A percentile compares a stretch with the other conserved stretches of the same genome.
These are phyloP conservation scores for Acer negundo DNA, from an alignment of 345 rosid genomes.

Conservation along the genomic window DNA sequence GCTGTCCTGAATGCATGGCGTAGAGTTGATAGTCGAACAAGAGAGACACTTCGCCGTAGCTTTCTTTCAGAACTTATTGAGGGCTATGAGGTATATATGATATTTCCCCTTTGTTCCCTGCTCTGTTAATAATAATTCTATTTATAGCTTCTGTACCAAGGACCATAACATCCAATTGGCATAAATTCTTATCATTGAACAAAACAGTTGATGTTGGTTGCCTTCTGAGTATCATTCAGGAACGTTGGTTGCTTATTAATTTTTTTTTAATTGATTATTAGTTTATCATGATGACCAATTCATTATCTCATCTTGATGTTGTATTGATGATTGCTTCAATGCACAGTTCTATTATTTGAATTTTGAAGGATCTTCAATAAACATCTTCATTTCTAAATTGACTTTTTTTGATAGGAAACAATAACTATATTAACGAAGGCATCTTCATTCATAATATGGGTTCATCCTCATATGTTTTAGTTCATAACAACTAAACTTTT, in stretches of 20 bases:
- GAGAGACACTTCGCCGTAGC: constrained; percentile 91
- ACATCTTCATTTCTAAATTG: background rate
- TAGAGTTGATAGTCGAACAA: constrained; percentile 75
- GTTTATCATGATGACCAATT: background rate
- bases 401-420: background rate
- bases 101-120: background rate
- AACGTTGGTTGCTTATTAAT: background rate
- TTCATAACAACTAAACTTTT: background rate
- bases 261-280: background rate
- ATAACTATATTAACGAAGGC: background rate
- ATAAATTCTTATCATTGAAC: background rate
- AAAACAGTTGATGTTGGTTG: background rate
- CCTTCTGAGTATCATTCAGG: background rate
- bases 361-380: background rate
- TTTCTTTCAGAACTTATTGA: constrained; percentile 77
- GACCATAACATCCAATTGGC: background rate
- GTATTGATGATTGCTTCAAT: constrained; percentile 3
- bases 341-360: background rate
- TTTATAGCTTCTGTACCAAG: background rate
- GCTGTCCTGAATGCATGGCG: constrained; percentile 82
- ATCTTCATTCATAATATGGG: background rate
- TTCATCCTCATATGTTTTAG: background rate
- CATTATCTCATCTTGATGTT: background rate
- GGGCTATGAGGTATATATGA: constrained; percentile 67
- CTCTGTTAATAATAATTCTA: background rate